Conservation (phyloP, 257 asterid species). For the Hygrophila difformis region DNA sequence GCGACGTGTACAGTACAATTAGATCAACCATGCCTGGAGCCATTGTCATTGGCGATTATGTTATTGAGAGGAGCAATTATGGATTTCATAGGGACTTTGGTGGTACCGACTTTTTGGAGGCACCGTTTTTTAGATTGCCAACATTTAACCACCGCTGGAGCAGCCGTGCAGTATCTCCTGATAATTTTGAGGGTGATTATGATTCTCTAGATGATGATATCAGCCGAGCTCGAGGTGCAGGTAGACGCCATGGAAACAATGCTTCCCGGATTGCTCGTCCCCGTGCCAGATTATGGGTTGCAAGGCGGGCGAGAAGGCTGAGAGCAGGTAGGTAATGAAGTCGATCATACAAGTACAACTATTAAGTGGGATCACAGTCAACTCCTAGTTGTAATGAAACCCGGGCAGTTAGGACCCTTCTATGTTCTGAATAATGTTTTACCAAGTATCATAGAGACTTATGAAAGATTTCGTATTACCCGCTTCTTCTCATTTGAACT, state of each 20-base stretch:
- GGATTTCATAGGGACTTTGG: conserved; percentile 13
- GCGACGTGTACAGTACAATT: conserved; percentile 39
- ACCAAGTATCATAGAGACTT: too few relatives aligned
- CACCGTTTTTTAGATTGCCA: not conserved
- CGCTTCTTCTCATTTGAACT: too few relatives aligned
- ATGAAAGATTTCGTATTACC: too few relatives aligned
- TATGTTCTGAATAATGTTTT: too few relatives aligned
- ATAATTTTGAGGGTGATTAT: not conserved
- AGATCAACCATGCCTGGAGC: conserved; percentile 52
- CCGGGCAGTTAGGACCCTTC: too few relatives aligned
- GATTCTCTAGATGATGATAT: not conserved
- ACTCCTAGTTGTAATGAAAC: too few relatives aligned
- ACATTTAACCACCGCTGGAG: not conserved
- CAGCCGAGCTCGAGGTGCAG: not conserved
- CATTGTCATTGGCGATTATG: conserved; percentile 45
- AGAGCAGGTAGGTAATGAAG: not conserved
- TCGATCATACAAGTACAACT: too few relatives aligned
- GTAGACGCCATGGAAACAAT: not conserved
- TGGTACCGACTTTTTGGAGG: not conserved
- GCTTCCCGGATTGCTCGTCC: not conserved
- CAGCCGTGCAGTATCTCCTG: not conserved
- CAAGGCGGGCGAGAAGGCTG: not conserved
- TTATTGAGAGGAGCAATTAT: conserved; percentile 24
- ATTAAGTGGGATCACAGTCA: too few relatives aligned
- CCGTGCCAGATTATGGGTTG: not conserved